Evolutionary conservation across 768 basidiomycete genomes (phyloP).

Genomic region (Tylopilus sp.): DNA sequence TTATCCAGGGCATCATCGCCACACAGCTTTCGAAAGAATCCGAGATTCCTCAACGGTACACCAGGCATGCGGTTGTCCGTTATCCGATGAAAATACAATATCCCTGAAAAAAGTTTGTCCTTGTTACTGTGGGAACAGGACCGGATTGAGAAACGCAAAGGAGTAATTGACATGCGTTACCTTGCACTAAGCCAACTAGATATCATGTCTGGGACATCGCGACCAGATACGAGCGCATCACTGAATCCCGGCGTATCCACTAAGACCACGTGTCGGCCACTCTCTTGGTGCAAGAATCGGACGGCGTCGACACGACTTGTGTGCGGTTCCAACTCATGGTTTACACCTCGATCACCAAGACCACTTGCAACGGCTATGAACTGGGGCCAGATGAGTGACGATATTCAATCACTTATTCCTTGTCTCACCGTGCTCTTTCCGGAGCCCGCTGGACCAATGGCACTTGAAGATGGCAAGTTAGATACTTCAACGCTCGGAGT

Average conservation of each 20-base stretch:
- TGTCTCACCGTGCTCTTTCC: slow-evolving; percentile 14
- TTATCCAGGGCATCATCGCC: slow-evolving; percentile 28
- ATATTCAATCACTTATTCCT: not conserved
- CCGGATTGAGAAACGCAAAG: not conserved
- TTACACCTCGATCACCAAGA: not conserved
- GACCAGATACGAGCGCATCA: slow-evolving; percentile 13
- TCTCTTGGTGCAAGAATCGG: slow-evolving; percentile 3
- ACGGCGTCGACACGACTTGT: slow-evolving; percentile 5
- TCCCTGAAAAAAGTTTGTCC: slow-evolving; percentile 26
- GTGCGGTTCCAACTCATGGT: slow-evolving; percentile 7
- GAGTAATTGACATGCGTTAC: not conserved
- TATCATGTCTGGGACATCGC: slow-evolving; percentile 8
- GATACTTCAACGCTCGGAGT: not conserved
- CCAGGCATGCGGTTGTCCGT: slow-evolving; percentile 37
- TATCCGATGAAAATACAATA: slow-evolving; percentile 42
- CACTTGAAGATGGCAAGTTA: slow-evolving; percentile 1
- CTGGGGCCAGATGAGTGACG: slow-evolving; percentile 2
- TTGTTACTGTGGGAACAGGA: slow-evolving; percentile 3
- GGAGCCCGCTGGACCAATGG: slow-evolving; percentile 18
- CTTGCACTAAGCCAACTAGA: slow-evolving; percentile 15
- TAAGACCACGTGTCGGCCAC: slow-evolving; percentile 7
- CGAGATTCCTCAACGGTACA: slow-evolving; percentile 31
- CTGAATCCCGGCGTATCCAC: slow-evolving; percentile 28
- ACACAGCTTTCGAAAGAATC: slow-evolving; percentile 30
- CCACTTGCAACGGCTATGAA: slow-evolving; percentile 9